Percentiles rank a stretch among this genome's conserved stretches.
phyloP scores from a whole-genome alignment of 108 stramenopile species.

The Nitzschia palea region DNA sequence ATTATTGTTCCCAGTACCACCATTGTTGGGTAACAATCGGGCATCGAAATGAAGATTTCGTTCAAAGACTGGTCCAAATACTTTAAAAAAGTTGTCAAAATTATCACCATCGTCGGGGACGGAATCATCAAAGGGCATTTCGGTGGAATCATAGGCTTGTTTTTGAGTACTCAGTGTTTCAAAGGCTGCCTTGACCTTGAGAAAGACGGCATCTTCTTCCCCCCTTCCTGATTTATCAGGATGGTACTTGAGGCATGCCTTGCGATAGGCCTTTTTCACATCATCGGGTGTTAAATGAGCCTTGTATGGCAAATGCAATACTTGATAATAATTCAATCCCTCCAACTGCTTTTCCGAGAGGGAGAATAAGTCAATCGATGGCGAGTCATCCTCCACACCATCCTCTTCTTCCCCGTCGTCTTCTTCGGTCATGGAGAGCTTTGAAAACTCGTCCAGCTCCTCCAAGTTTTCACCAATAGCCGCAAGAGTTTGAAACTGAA shows the following conservation, averaged over 20 bases:
- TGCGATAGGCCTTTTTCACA: slow-evolving; percentile 79
- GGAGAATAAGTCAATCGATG: slow-evolving; percentile 47
- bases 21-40: slow-evolving; percentile 25
- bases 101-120: slow-evolving; percentile 60
- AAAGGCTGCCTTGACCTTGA: slow-evolving; percentile 94
- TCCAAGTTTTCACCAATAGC: slow-evolving; percentile 12
- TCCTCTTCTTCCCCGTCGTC: slow-evolving; percentile 7
- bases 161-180: slow-evolving; percentile 83
- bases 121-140: slow-evolving; percentile 91
- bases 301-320: slow-evolving; percentile 54
- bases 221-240: slow-evolving; percentile 88
- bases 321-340: slow-evolving; percentile 68
- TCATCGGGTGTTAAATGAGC: slow-evolving; percentile 64
- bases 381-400: background rate
- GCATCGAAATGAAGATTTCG: slow-evolving; percentile 93
- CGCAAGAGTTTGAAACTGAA: slow-evolving; percentile 20
- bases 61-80: slow-evolving; percentile 63
- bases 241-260: slow-evolving; percentile 79
- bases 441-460: background rate
- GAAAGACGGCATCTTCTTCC: slow-evolving; percentile 92
- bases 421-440: background rate
- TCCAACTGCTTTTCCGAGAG: slow-evolving; percentile 53
- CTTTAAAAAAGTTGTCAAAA: slow-evolving; percentile 38
- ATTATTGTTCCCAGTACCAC: slow-evolving; percentile 11
- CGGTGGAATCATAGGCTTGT: slow-evolving; percentile 91